Conservation (phyloP, 176 grass and related monocot genomes). For the bread wheat (Triticum aestivum) region IWGSC_CS_RefSeq_v2.1 NC_057798.1:238845259-238845758, state of each 20-base stretch:
- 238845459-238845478: not conserved
- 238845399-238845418: not conserved
- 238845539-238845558: not conserved
- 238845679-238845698: no score
- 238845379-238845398: not conserved
- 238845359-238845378: not conserved
- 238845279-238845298: no score
- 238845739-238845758: no score
- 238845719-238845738: no score
- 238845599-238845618: no score
- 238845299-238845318: not conserved
- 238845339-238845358: not conserved
- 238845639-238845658: not conserved
- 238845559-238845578: not conserved
- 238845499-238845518: slow-evolving; percentile 4
- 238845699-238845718: no score
- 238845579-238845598: no score
- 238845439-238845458: slow-evolving; percentile 23
- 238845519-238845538: slow-evolving; percentile 27
- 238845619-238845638: no score
- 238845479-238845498: slow-evolving; percentile 6
- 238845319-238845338: not conserved
- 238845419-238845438: slow-evolving; percentile 7
- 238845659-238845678: no score
- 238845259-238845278: no score